These are phyloP conservation scores for Stagonosporopsis cucurbitacearum DNA, from an alignment of 2,329 filamentous ascomycete genomes.

Conservation along the genomic window DNA sequence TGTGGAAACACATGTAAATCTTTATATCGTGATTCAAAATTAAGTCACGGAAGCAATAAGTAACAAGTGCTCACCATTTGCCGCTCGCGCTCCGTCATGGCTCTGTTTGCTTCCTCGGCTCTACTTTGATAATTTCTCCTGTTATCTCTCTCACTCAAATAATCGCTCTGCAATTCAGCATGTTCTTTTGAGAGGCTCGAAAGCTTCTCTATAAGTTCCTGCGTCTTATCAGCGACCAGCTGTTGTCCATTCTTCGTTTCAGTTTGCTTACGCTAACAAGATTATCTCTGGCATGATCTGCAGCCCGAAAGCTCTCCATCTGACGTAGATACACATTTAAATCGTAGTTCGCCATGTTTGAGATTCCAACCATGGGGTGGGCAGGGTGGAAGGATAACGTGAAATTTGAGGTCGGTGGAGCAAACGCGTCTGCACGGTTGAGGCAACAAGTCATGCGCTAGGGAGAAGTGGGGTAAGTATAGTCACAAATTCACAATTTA, in stretches of 20 bases:
- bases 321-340: slow-evolving; percentile 30
- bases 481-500: not conserved
- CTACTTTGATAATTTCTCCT: slow-evolving; percentile 41
- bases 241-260: slow-evolving; percentile 2
- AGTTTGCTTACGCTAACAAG: slow-evolving; percentile 37
- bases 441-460: slow-evolving; percentile 9
- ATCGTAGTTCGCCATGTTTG: slow-evolving; percentile 30
- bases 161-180: slow-evolving; percentile 39
- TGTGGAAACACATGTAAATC: too few species aligned
- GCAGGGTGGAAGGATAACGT: not conserved
- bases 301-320: slow-evolving; percentile 44
- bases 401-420: not conserved
- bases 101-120: slow-evolving; percentile 28
- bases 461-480: slow-evolving; percentile 5
- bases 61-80: slow-evolving; percentile 29
- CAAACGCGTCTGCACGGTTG: not conserved
- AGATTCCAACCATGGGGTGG: slow-evolving; percentile 8
- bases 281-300: slow-evolving; percentile 47
- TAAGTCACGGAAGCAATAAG: too few species aligned
- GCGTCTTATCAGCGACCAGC: slow-evolving; percentile 28
- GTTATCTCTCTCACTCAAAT: slow-evolving; percentile 39
- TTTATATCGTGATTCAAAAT: too few species aligned
- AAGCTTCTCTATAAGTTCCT: slow-evolving; percentile 43
- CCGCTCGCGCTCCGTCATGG: slow-evolving; percentile 30
- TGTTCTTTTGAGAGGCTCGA: slow-evolving; percentile 33